Conservation (phyloP, 208 protist genomes). For the Leishmania major region DNA sequence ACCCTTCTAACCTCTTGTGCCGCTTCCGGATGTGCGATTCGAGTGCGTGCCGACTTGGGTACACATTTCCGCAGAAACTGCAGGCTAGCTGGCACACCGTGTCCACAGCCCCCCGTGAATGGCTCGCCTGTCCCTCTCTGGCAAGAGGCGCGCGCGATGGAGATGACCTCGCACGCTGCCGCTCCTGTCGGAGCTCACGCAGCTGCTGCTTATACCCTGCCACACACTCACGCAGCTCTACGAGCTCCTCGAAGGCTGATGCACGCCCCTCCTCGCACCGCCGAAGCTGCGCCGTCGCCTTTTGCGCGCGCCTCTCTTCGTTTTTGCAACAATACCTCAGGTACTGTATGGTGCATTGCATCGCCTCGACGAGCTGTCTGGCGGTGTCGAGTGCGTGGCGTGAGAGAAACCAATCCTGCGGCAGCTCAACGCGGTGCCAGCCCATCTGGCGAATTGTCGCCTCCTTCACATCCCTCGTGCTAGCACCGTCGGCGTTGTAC, state of each 20-base stretch:
- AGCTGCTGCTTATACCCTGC: conserved; percentile 37
- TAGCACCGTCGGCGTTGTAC: conserved; percentile 49
- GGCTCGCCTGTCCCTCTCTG: not conserved
- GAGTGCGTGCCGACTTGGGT: conserved; percentile 58
- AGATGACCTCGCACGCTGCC: not conserved
- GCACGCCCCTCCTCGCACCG: conserved; percentile 49
- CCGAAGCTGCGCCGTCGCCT: conserved; percentile 17
- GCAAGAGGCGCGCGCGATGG: not conserved
- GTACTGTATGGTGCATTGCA: conserved; percentile 89
- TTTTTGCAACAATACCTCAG: conserved; percentile 30
- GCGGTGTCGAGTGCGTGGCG: conserved; percentile 31
- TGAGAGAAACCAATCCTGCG: conserved; percentile 73
- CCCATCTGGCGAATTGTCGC: conserved; percentile 72
- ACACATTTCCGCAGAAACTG: conserved; percentile 65
- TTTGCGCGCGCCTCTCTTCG: conserved; percentile 26
- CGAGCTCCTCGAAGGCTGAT: conserved; percentile 66
- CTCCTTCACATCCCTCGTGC: conserved; percentile 41
- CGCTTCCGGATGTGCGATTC: conserved; percentile 76
- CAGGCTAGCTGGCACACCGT: conserved; percentile 23
- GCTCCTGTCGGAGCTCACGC: conserved; percentile 9
- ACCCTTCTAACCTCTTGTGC: conserved; percentile 44
- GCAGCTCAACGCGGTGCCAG: conserved; percentile 56
- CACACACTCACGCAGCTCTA: conserved; percentile 58
- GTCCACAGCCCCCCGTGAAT: not conserved
- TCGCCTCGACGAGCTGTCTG: conserved; percentile 41